Conservation (phyloP, 768 basidiomycete genomes). For the Boletus pseudopeckii region DNA sequence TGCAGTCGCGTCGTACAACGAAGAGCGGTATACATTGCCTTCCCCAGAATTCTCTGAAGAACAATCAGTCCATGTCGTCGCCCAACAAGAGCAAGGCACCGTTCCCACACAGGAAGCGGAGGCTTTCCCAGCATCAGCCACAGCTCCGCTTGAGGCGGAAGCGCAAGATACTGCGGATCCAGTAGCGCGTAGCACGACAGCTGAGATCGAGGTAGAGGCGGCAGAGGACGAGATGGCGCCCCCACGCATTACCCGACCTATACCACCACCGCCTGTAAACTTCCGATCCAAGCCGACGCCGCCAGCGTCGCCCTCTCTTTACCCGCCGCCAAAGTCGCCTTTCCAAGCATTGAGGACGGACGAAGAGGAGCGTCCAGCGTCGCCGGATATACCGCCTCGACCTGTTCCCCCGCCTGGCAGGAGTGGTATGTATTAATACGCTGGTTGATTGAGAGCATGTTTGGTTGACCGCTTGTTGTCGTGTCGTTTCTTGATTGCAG, state of each 20-base stretch:
- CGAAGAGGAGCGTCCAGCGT: constrained; percentile 25
- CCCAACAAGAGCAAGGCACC: constrained; percentile 4
- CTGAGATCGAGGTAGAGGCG: constrained; percentile 15
- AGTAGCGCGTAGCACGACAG: background rate
- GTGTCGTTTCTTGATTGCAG: constrained; percentile 3
- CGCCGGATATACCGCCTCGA: constrained; percentile 30
- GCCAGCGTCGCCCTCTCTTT: constrained; percentile 13
- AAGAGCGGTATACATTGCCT: constrained; percentile 5
- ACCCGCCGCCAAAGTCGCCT: constrained; percentile 14
- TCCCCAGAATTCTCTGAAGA: constrained; percentile 5
- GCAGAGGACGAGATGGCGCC: constrained; percentile 28
- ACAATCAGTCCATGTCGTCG: background rate
- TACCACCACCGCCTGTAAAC: constrained; percentile 34
- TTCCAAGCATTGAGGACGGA: constrained; percentile 13
- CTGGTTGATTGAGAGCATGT: background rate
- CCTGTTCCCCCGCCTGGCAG: constrained; percentile 30
- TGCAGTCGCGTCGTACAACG: constrained; percentile 11
- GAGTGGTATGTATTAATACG: constrained; percentile 20
- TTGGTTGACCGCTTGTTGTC: constrained; percentile 1
- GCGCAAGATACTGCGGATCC: background rate
- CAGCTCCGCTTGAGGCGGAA: background rate
- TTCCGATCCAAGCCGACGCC: constrained; percentile 20
- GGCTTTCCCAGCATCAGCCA: background rate
- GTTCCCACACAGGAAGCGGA: background rate
- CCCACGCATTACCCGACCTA: constrained; percentile 29